Evolutionary conservation across 257 asterid genomes (phyloP), one percentile per base, ranked within the genome.

Genomic region (Mitragyna speciosa): DNA sequence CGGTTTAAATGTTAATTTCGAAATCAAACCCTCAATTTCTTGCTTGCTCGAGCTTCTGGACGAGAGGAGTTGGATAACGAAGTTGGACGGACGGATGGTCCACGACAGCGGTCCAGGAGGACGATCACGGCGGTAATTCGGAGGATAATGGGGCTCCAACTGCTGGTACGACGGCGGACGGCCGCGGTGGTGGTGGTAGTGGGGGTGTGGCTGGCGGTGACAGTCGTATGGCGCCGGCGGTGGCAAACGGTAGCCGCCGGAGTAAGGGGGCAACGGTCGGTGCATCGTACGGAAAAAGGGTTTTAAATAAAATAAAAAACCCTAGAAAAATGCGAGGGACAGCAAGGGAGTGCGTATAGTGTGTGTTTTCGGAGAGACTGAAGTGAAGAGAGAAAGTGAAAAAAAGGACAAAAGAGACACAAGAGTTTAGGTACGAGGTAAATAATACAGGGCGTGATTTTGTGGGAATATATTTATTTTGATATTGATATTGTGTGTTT

Each of bases 11-110:
- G 82, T 83, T 71, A 91, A 85, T 11, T 73, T 79, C 64, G 58
- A 28, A 39, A 89, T 28, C 12, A 89, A 24, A 7, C 79, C 77
- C 73, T 84, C 85, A 4, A 81, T 49, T 20, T 82, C 92, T 30
- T 58, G 28, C 78, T 33, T 72, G 16, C 30, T 76, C 69, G 71
- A 0, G 16, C 70, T n/a, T 52, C 52, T 47, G 74, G 82, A 81
- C 41, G 71, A 58, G 4, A 85, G 82, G 9, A 94, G 85, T 76
- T 88, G 83, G 41, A 94, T 82, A 30, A 85, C 43, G 84, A 91
- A 94, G 76, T 91, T 94, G 43, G 87, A 86, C 16, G 61, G 72
- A 63, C 33, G 36, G 75, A 0, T 6, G 17, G 64, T 45, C 4
- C 59, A 79, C n/a, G 67, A 47, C 5, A 72, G 73, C 43, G 65